A percentile compares a stretch with the other conserved stretches of the same genome.
Conservation (phyloP, 108 stramenopile genomes). For the Conticribra weissflogii region DNA sequence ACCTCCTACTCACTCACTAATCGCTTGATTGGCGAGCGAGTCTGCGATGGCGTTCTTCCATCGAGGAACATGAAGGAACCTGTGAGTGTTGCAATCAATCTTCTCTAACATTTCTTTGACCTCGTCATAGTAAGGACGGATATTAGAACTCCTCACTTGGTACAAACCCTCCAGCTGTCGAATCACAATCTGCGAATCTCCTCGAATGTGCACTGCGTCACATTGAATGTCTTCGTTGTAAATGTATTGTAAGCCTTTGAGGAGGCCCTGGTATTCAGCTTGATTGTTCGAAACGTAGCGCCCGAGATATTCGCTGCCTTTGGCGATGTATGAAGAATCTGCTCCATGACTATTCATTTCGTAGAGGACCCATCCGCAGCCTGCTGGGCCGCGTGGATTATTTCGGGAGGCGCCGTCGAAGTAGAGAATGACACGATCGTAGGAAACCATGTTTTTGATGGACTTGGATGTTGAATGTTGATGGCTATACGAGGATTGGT, state of each 20-base stretch:
- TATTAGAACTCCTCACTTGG: slow-evolving; percentile 32
- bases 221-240: slow-evolving; percentile 8
- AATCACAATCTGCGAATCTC: slow-evolving; percentile 36
- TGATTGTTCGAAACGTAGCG: slow-evolving; percentile 49
- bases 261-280: slow-evolving; percentile 43
- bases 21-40: slow-evolving; percentile 36
- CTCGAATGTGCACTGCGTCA: slow-evolving; percentile 22
- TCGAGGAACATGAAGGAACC: slow-evolving; percentile 11
- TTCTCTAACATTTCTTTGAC: slow-evolving; percentile 10
- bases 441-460: slow-evolving; percentile 20
- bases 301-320: slow-evolving; percentile 27
- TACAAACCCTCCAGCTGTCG: slow-evolving; percentile 39
- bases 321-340: slow-evolving; percentile 16
- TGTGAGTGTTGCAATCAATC: background rate
- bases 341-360: slow-evolving; percentile 38
- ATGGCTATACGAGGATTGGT: background rate
- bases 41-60: slow-evolving; percentile 21
- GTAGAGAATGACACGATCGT: slow-evolving; percentile 34
- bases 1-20: no score
- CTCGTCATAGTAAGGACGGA: slow-evolving; percentile 16
- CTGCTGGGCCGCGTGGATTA: slow-evolving; percentile 42
- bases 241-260: slow-evolving; percentile 22
- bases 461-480: background rate
- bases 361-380: slow-evolving; percentile 35
- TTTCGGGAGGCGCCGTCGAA: slow-evolving; percentile 42